These are phyloP conservation scores for Elongisporangium undulatum DNA, from an alignment of 352 stramenopile species.

Conservation along the genomic window DNA sequence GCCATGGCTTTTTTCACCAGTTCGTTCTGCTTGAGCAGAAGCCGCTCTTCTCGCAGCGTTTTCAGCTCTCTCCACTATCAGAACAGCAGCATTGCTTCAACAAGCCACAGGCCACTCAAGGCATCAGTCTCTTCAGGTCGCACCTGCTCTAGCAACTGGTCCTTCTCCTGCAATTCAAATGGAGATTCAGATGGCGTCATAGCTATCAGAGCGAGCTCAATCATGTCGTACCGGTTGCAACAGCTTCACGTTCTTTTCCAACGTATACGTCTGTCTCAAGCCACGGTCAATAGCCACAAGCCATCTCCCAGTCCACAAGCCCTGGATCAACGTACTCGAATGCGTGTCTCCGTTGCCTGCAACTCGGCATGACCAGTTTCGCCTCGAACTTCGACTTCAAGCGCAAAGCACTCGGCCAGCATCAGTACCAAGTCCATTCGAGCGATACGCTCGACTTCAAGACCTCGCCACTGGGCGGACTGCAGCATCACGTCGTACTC, in stretches of 20 bases:
- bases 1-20: conserved; percentile 26
- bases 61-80: conserved; percentile 46
- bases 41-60: conserved; percentile 23
- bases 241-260: conserved; percentile 24
- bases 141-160: conserved; percentile 34
- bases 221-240: conserved; percentile 19
- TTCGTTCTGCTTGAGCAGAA: conserved; percentile 19
- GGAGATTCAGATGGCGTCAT: neutral
- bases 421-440: conserved; percentile 85
- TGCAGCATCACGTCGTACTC: conserved; percentile 66
- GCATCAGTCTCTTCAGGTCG: neutral
- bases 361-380: conserved; percentile 37
- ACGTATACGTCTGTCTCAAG: conserved; percentile 17
- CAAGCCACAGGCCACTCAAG: neutral
- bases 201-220: neutral
- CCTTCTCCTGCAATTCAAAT: conserved; percentile 22
- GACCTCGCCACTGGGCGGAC: conserved; percentile 62
- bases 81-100: neutral
- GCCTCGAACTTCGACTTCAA: conserved; percentile 65
- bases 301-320: no score
- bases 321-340: conserved; percentile 21
- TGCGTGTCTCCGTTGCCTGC: conserved; percentile 32
- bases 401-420: conserved; percentile 79
- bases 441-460: conserved; percentile 71
- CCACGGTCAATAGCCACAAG: neutral